A percentile compares a stretch with the other conserved stretches of the same genome.
These are phyloP conservation scores for Monilinia vaccinii-corymbosi DNA, from an alignment of 2,329 filamentous ascomycete genomes.

Conservation along the genomic window DNA sequence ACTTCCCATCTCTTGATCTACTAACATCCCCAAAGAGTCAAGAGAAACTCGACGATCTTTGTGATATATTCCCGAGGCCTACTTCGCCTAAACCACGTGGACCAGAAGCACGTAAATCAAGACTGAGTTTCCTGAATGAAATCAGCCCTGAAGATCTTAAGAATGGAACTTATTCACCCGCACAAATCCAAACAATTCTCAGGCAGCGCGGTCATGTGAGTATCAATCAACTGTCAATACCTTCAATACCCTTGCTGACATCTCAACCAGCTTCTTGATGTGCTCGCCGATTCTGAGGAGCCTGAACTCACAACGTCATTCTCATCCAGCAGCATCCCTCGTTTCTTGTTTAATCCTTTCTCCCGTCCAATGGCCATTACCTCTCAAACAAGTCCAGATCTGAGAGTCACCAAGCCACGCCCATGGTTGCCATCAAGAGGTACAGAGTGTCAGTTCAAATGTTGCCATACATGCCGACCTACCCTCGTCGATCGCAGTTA, in stretches of 20 bases:
- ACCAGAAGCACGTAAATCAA: slow-evolving; percentile 18
- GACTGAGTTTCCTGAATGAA: slow-evolving; percentile 30
- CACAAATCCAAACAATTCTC: slow-evolving; percentile 41
- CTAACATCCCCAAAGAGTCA: slow-evolving; percentile 12
- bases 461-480: slow-evolving; percentile 42
- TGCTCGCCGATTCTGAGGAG: not conserved
- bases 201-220: slow-evolving; percentile 42
- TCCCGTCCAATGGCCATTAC: not conserved
- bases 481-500: slow-evolving; percentile 36
- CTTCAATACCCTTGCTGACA: not conserved
- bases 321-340: not conserved
- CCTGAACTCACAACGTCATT: not conserved
- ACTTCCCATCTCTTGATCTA: slow-evolving; percentile 18
- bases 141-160: slow-evolving; percentile 35
- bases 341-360: slow-evolving; percentile 2
- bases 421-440: slow-evolving; percentile 33
- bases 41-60: slow-evolving; percentile 22
- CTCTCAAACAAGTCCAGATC: not conserved
- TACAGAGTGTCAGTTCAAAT: slow-evolving; percentile 41
- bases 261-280: not conserved
- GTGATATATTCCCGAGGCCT: slow-evolving; percentile 18
- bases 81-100: slow-evolving; percentile 17
- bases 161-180: slow-evolving; percentile 34
- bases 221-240: not conserved
- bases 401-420: not conserved